Percentiles rank a stretch among this genome's conserved stretches.
Conservation (phyloP, 2,329 filamentous ascomycete genomes). For the Trichoderma aggressivum region DNA sequence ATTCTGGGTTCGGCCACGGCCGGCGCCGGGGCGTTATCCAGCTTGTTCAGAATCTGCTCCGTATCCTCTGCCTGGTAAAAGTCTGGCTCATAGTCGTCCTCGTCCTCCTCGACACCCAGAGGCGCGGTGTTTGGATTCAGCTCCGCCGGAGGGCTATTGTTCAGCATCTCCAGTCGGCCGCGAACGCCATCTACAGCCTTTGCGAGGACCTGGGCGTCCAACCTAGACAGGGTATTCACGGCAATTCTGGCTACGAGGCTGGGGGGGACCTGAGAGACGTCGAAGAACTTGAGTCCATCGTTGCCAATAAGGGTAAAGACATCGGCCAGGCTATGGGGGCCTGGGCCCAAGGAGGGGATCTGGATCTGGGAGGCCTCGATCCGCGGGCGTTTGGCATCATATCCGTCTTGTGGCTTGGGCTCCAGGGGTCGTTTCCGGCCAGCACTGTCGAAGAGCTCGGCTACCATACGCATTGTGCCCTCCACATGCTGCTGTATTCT, state of each 20-base stretch:
- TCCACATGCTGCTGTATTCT: slow-evolving; percentile 88
- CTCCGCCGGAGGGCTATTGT: slow-evolving; percentile 42
- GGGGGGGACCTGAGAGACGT: slow-evolving; percentile 74
- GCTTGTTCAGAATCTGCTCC: slow-evolving; percentile 73
- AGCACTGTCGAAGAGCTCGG: slow-evolving; percentile 75
- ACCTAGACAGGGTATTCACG: slow-evolving; percentile 69
- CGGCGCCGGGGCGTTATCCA: slow-evolving; percentile 65
- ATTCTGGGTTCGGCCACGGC: slow-evolving; percentile 23
- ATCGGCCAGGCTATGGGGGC: slow-evolving; percentile 74
- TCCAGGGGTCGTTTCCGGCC: slow-evolving; percentile 73
- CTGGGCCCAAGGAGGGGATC: slow-evolving; percentile 69
- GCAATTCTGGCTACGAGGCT: slow-evolving; percentile 76
- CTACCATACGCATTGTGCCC: slow-evolving; percentile 71
- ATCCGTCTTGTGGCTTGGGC: slow-evolving; percentile 65
- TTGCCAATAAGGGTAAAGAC: slow-evolving; percentile 81
- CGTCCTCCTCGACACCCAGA: slow-evolving; percentile 72
- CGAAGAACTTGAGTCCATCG: slow-evolving; percentile 70
- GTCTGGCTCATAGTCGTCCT: slow-evolving; percentile 85
- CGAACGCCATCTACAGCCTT: slow-evolving; percentile 67
- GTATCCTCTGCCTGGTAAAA: slow-evolving; percentile 73
- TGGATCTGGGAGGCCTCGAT: slow-evolving; percentile 48
- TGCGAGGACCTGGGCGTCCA: slow-evolving; percentile 66
- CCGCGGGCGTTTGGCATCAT: slow-evolving; percentile 82
- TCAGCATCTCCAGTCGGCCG: slow-evolving; percentile 46
- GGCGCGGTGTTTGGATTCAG: slow-evolving; percentile 58